Percentiles rank a stretch among this genome's conserved stretches.
Evolutionary conservation across 2,329 filamentous ascomycete genomes (phyloP).

Genomic region (Saccharata proteae): DNA sequence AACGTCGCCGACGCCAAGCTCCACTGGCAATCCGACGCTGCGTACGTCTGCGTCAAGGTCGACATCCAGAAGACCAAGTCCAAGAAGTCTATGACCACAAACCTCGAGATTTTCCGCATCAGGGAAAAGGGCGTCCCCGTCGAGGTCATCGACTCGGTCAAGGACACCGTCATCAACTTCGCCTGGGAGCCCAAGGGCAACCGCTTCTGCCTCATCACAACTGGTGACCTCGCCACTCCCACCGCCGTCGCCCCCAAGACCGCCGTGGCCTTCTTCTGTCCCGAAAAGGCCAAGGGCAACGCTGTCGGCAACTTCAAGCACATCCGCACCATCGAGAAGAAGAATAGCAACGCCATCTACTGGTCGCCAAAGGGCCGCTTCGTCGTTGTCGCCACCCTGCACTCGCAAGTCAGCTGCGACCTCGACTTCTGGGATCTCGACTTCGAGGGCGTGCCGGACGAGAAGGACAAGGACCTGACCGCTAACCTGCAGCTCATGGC

Average conservation of each 20-base stretch:
- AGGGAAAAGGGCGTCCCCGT: conserved; percentile 96
- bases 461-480: conserved; percentile 92
- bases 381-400: conserved; percentile 84
- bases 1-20: conserved; percentile 96
- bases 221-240: conserved; percentile 65
- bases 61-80: conserved; percentile 90
- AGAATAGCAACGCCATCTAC: conserved; percentile 99
- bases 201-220: conserved; percentile 93
- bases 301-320: conserved; percentile 90
- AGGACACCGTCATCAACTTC: conserved; percentile 98
- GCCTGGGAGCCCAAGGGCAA: conserved; percentile 98
- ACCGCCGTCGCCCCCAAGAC: conserved; percentile 88
- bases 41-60: conserved; percentile 96
- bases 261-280: conserved; percentile 88
- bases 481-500: conserved; percentile 95
- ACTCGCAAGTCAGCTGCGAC: conserved; percentile 86
- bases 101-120: conserved; percentile 95
- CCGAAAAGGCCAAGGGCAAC: conserved; percentile 80
- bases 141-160: conserved; percentile 93
- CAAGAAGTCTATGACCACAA: conserved; percentile 95
- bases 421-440: conserved; percentile 97
- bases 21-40: conserved; percentile 93
- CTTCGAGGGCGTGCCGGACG: conserved; percentile 64
- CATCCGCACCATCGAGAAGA: conserved; percentile 90
- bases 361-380: conserved; percentile 96